These are phyloP conservation scores for Musa troglodytarum DNA, from an alignment of 176 grass and related monocot species.

Conservation along the genomic window DNA sequence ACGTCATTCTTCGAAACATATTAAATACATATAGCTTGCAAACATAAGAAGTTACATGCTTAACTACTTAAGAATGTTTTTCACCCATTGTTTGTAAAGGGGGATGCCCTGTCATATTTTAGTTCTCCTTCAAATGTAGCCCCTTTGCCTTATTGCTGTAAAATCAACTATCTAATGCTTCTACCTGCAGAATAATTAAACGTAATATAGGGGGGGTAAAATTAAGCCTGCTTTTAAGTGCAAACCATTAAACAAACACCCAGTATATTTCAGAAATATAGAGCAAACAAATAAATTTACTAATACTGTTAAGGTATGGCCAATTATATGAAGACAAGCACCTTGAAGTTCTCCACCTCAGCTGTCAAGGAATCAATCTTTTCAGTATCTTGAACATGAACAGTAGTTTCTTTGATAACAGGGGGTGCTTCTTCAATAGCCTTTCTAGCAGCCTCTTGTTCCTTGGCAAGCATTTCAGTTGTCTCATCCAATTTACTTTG, in stretches of 20 bases:
- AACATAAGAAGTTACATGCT: background rate
- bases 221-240: background rate
- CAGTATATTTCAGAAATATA: background rate
- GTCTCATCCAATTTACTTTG: slow-evolving; percentile 88
- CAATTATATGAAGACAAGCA: slow-evolving; percentile 22
- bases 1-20: too few relatives aligned
- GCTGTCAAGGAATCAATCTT: slow-evolving; percentile 70
- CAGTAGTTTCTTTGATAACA: slow-evolving; percentile 69
- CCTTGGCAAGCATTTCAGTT: slow-evolving; percentile 56
- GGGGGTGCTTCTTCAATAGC: slow-evolving; percentile 71
- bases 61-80: background rate
- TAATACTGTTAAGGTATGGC: background rate
- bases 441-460: slow-evolving; percentile 58
- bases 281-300: background rate
- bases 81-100: background rate
- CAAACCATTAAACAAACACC: background rate
- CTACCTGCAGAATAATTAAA: background rate
- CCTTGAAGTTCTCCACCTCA: slow-evolving; percentile 82
- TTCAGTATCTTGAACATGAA: slow-evolving; percentile 86
- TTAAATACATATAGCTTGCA: too few relatives aligned
- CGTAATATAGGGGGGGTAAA: background rate
- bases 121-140: background rate
- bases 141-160: background rate
- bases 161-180: background rate
- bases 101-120: background rate